Conservation (phyloP, 805 yeast genomes). For the Lipomyces spencermartinsiae region DNA sequence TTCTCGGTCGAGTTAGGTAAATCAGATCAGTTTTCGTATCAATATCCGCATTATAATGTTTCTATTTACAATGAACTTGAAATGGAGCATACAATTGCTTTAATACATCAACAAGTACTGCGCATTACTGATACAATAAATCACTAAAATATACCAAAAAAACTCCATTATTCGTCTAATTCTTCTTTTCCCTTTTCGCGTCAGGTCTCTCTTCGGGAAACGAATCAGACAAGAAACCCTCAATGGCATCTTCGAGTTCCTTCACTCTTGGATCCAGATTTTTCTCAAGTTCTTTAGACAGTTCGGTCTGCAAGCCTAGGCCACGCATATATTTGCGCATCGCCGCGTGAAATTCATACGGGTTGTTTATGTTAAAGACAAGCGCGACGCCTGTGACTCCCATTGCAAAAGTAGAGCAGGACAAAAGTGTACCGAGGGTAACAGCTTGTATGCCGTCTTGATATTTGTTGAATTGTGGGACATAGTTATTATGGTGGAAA, state of each 20-base stretch:
- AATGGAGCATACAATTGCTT: not conserved
- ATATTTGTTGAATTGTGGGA: conserved; percentile 73
- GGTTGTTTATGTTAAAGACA: conserved; percentile 70
- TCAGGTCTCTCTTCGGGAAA: conserved; percentile 1
- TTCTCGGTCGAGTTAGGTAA: not conserved
- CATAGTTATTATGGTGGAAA: conserved; percentile 79
- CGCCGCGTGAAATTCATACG: conserved; percentile 70
- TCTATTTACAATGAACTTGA: not conserved
- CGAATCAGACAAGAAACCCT: conserved; percentile 26
- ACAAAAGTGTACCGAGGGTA: conserved; percentile 71
- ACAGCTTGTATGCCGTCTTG: conserved; percentile 82
- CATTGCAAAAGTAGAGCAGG: conserved; percentile 73
- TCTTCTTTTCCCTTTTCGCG: not conserved
- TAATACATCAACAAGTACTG: not conserved
- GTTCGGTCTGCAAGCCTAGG: conserved; percentile 37
- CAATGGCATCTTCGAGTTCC: conserved; percentile 28
- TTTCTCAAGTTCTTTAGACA: conserved; percentile 18
- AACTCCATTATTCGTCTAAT: not conserved
- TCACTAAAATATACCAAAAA: not conserved
- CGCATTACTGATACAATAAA: not conserved
- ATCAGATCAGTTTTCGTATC: not conserved
- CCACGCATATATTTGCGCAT: conserved; percentile 71
- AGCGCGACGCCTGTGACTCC: conserved; percentile 73
- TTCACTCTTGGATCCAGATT: conserved; percentile 25
- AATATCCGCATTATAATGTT: not conserved